Evolutionary conservation across 148 eudicot genomes (phyloP).

Genomic region (Limonium bicolor): DNA sequence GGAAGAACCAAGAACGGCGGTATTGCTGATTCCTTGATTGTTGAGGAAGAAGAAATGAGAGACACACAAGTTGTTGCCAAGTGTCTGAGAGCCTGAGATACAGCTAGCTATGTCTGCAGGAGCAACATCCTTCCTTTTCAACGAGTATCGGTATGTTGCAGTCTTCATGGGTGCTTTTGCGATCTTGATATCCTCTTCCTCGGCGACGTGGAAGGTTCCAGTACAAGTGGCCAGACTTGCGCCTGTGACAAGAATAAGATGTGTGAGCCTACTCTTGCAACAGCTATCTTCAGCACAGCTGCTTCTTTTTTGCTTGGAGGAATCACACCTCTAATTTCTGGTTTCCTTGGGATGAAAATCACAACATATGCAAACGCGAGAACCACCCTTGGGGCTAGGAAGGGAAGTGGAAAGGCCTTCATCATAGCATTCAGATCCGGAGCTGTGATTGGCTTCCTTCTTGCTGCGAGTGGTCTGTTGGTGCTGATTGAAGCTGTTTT

Average conservation of each 20-base stretch:
- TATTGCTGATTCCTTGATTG: constrained; percentile 38
- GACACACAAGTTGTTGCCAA: constrained; percentile 47
- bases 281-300: constrained; percentile 83
- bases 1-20: constrained; percentile 18
- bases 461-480: constrained; percentile 86
- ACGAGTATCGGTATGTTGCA: constrained; percentile 71
- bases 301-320: constrained; percentile 75
- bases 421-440: constrained; percentile 85
- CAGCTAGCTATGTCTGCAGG: constrained; percentile 88
- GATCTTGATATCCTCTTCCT: constrained; percentile 73
- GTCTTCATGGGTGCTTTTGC: constrained; percentile 84
- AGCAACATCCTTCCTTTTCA: constrained; percentile 73
- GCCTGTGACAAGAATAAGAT: constrained; percentile 44
- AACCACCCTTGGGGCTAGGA: constrained; percentile 91
- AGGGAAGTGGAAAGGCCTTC: constrained; percentile 88
- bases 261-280: constrained; percentile 89
- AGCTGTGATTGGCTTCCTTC: constrained; percentile 97
- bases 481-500: too few relatives aligned
- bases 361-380: constrained; percentile 94
- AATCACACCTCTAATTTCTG: constrained; percentile 66
- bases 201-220: constrained; percentile 94
- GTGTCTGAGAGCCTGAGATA: constrained; percentile 86
- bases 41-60: constrained; percentile 66
- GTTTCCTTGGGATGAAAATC: constrained; percentile 96
- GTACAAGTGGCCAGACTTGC: constrained; percentile 58